Conservation (phyloP, 169 alveolate genomes). For the Amoebophrya sp. region DNA sequence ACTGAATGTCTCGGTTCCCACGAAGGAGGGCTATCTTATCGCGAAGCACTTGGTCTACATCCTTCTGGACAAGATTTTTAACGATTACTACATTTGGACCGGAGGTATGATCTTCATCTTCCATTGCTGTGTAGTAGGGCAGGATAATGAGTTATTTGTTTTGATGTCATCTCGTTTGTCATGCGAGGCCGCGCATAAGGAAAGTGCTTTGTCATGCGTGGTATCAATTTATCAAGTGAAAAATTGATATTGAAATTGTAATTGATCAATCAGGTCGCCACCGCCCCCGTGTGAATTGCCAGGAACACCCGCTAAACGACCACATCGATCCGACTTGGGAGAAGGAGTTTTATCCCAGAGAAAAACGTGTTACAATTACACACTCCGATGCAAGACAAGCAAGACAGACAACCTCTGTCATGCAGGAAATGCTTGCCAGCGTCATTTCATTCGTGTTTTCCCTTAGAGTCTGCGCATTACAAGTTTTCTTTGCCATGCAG, state of each 20-base stretch:
- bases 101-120: not conserved
- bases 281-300: not conserved
- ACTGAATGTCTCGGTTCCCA: not conserved
- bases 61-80: not conserved
- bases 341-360: not conserved
- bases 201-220: no score
- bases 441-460: no score
- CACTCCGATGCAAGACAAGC: no score
- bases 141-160: not conserved
- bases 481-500: no score
- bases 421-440: no score
- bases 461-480: no score
- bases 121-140: not conserved
- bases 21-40: not conserved
- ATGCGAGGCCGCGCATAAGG: no score
- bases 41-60: not conserved
- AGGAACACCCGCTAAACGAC: not conserved
- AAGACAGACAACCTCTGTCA: no score
- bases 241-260: no score
- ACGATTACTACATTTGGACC: not conserved
- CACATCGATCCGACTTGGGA: not conserved
- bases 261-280: not conserved
- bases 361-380: no score
- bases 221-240: no score
- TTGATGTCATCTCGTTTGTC: no score